These are phyloP conservation scores for Metschnikowia gruessii DNA, from an alignment of 805 yeast species.

Conservation along the genomic window DNA sequence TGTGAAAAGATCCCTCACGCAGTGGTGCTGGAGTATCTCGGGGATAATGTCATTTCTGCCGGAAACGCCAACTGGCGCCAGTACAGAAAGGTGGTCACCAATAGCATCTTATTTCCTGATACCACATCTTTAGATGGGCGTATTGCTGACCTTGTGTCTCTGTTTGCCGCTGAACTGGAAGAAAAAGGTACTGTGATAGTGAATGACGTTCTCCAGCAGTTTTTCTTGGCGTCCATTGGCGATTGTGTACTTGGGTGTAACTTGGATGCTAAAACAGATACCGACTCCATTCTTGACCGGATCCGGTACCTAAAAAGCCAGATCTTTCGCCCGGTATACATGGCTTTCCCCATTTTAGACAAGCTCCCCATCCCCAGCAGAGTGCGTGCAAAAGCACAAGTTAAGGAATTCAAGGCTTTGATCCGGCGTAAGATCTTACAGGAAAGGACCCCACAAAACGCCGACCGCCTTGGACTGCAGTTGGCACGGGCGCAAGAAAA, in stretches of 20 bases:
- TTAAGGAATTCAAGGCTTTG: constrained; percentile 27
- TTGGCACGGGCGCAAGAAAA: constrained; percentile 39
- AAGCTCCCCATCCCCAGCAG: constrained; percentile 48
- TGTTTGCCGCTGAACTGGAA: constrained; percentile 21
- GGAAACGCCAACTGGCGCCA: constrained; percentile 52
- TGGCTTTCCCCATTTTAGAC: constrained; percentile 57
- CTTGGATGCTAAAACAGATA: constrained; percentile 36
- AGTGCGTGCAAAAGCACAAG: constrained; percentile 36
- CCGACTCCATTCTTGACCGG: constrained; percentile 35
- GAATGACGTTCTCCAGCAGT: constrained; percentile 43
- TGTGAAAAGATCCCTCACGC: constrained; percentile 56
- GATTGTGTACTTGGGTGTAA: constrained; percentile 50
- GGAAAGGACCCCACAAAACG: constrained; percentile 38
- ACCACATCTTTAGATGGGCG: constrained; percentile 38
- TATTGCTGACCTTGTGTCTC: constrained; percentile 29
- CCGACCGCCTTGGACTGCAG: constrained; percentile 18
- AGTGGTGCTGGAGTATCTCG: constrained; percentile 53
- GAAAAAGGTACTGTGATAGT: constrained; percentile 15
- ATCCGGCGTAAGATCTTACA: constrained; percentile 20
- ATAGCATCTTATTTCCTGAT: constrained; percentile 51
- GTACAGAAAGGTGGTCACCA: constrained; percentile 45
- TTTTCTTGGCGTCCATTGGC: constrained; percentile 48
- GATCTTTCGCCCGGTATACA: constrained; percentile 52
- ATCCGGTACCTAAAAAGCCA: constrained; percentile 47
- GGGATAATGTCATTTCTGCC: constrained; percentile 59